Base-by-base conservation (phyloP, 1,139 yeast species). In the Debaryomyces fabryi region DNA sequence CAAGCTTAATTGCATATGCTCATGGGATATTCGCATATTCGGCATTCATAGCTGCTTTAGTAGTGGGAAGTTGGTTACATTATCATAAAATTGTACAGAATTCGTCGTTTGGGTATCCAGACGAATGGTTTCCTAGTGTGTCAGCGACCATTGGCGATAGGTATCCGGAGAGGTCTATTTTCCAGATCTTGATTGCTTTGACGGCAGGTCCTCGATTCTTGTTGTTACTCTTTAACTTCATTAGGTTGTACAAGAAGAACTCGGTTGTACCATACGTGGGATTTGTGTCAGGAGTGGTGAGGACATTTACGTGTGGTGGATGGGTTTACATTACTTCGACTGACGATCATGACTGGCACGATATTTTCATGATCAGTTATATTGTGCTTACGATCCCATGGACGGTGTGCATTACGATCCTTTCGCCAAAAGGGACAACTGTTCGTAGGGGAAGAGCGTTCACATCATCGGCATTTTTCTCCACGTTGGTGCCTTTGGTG, bases 81-180 rank as follows among this genome's bases (percentile, higher is more conserved):
- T 91, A 85, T 65, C 73, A 86, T 52, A 92, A 93, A 65, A 93
- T 93, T 61, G 97, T 93, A 10, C 76, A 85, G 59, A 93, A 93
- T 65, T 86, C 93, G 40, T 82, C 83, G 53, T 92, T 76, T 62
- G 96, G 96, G 0, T 93, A 89, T 63, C 99, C 99, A 1, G 95
- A 91, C 51, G 99, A 93, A 68, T 93, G 99, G 99, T 92, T 93
- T 62, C 99, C 99, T 1, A 86, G 96, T 59, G 99, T 93, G 2
- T 87, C 96, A 29, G 98, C 99, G 1, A 82, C 99, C 1, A 93
- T 93, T 63, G 99, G 99, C 45, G 99, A 93, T 64, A 69, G 97
- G 55, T 93, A 91, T 63, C 99, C 99, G 0, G 99, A 93, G 68
- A 77, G 99, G 57, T 88, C 97, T 1, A 72, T 93, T 27, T 93